Conservation (phyloP, 2,329 filamentous ascomycete species). For the Leptographium galeiforme region DNA sequence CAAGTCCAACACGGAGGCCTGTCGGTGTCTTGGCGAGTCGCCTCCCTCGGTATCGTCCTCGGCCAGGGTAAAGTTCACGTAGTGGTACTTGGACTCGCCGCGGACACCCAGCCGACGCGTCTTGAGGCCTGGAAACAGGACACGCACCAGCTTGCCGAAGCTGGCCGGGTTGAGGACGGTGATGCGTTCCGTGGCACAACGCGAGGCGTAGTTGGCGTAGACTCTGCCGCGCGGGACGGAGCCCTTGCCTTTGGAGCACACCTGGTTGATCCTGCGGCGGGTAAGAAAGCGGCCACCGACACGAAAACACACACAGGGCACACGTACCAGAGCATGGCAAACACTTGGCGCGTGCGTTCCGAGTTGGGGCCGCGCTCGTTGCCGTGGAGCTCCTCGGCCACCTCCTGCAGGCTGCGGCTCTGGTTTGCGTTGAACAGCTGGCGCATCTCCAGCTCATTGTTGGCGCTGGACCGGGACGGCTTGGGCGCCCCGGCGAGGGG, state of each 20-base stretch:
- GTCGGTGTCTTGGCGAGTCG: slow-evolving; percentile 30
- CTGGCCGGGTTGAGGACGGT: slow-evolving; percentile 93
- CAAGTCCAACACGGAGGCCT: slow-evolving; percentile 35
- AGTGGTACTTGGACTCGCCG: slow-evolving; percentile 97
- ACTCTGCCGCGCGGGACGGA: slow-evolving; percentile 88
- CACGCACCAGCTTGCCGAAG: slow-evolving; percentile 91
- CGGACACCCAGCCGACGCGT: slow-evolving; percentile 84
- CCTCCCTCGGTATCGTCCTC: slow-evolving; percentile 40
- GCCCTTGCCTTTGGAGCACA: slow-evolving; percentile 61
- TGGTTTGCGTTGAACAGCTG: slow-evolving; percentile 60
- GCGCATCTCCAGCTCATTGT: slow-evolving; percentile 70
- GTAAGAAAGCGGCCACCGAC: background rate
- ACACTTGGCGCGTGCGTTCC: slow-evolving; percentile 72
- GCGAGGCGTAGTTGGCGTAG: slow-evolving; percentile 87
- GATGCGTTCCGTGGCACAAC: slow-evolving; percentile 85
- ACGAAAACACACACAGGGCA: background rate
- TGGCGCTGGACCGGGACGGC: slow-evolving; percentile 55
- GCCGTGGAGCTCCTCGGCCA: slow-evolving; percentile 62
- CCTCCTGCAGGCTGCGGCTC: slow-evolving; percentile 53
- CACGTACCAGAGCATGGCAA: slow-evolving; percentile 75
- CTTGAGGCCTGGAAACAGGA: slow-evolving; percentile 90
- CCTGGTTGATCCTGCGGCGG: slow-evolving; percentile 51
- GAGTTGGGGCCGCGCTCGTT: slow-evolving; percentile 71
- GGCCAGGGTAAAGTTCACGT: slow-evolving; percentile 53
- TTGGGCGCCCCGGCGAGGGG: slow-evolving; percentile 34